Conservation (phyloP, 148 eudicot genomes). For the Spergularia bocconei region DNA sequence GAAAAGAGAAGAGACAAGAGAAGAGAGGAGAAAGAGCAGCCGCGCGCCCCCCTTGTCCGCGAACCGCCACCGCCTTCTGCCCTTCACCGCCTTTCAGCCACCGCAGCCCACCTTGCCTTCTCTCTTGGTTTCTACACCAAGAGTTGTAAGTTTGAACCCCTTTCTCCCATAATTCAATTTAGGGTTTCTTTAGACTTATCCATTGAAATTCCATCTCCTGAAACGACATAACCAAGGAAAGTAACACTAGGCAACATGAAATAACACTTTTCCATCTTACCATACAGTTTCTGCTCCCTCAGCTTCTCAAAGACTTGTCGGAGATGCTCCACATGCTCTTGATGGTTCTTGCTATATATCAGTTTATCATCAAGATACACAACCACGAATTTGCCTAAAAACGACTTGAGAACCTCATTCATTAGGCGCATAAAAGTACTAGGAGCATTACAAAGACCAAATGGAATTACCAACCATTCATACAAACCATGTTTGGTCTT, state of each 20-base stretch:
- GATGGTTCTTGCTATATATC: neutral
- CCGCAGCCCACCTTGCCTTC: too few relatives aligned
- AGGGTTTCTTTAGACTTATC: neutral
- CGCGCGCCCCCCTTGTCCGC: too few relatives aligned
- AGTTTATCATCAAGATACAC: neutral
- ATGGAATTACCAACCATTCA: neutral
- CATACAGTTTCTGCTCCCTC: neutral
- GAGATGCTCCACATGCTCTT: neutral
- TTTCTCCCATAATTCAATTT: too few relatives aligned
- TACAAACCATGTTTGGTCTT: neutral
- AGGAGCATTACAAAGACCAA: neutral
- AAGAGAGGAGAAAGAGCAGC: too few relatives aligned
- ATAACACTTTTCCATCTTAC: neutral
- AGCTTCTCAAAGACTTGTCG: neutral
- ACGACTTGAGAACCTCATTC: neutral
- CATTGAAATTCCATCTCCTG: neutral
- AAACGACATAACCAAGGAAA: neutral
- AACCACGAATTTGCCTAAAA: neutral
- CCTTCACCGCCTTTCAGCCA: too few relatives aligned
- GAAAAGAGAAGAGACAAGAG: too few relatives aligned
- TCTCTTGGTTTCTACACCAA: too few relatives aligned
- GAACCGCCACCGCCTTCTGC: too few relatives aligned
- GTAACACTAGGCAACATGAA: neutral
- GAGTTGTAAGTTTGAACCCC: too few relatives aligned
- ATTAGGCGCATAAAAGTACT: neutral